Base-by-base conservation (phyloP, 1,284 basidiomycete genomes). In the Melanopsichium pennsylvanicum region DNA sequence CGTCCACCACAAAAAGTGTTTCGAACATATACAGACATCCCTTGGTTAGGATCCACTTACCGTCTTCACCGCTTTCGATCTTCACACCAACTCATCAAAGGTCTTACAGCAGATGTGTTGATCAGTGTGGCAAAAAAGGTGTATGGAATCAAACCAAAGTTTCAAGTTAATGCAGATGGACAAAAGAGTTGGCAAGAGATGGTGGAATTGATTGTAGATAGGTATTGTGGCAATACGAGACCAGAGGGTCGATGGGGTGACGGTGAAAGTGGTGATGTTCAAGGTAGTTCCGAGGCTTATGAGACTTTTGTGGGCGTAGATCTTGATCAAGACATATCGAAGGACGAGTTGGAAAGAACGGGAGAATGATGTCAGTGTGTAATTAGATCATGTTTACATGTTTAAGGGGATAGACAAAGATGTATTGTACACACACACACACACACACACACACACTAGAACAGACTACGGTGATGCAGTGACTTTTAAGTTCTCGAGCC, bases 11-110 rank as follows among this genome's bases (percentile, higher is more conserved):
- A 73, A 37, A 5, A 48, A 5, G 48, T 31, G 0, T 62, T 67
- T 19, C 56, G 71, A 3, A 73, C 71, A 7, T 73, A 70, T 40
- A 67, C 59, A 0, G 71, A 73, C 27, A 51, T 73, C 8, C 71
- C 71, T 21, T 73, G 67, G 67, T 35, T 73, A 13, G 50, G 52
- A 16, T 21, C 31, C 0, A 41, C 21, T 0, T 73, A 73, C 25
- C 47, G 71, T 6, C 43, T 73, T 5, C 71, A 73, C 27, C 34
- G 71, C 1, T 73, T 73, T 48, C 27, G 71, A 11, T 46, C 45
- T 13, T 31, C 23, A 6, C 51, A 52, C 8, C 63, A 73, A 31
- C 55, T 73, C 10, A 55, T 73, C 46, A 73, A 73, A 27, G 71
- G 71, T 10, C 23, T 73, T 1, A 73, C 68, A 0, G 61, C 71